Percentiles rank a stretch among this genome's conserved stretches.
These are phyloP conservation scores for Asterophora lycoperdoides DNA, from an alignment of 768 basidiomycete genomes.

Conservation along the genomic window DNA sequence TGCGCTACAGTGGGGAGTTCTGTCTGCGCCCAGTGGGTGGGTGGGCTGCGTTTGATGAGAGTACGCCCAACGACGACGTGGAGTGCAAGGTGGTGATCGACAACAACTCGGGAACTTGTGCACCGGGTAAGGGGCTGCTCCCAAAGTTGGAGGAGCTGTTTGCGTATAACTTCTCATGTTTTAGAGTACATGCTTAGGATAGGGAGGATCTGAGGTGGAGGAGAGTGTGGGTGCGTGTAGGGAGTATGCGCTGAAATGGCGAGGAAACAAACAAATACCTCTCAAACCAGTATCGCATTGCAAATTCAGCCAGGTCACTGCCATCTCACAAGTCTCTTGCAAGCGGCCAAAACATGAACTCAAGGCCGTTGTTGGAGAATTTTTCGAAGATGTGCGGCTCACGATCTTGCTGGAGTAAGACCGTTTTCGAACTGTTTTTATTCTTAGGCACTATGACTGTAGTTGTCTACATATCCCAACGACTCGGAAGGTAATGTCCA, in stretches of 20 bases:
- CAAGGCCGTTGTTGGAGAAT: too few species aligned
- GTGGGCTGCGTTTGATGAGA: constrained; percentile 59
- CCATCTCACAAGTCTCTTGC: too few species aligned
- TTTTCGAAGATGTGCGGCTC: too few species aligned
- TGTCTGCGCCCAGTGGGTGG: constrained; percentile 69
- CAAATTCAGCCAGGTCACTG: too few species aligned
- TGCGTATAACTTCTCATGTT: constrained; percentile 72
- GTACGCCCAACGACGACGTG: constrained; percentile 47
- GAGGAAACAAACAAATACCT: too few species aligned
- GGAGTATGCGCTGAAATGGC: constrained; percentile 53
- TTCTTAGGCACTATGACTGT: too few species aligned
- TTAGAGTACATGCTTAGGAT: constrained; percentile 51
- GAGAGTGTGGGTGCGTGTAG: constrained; percentile 65
- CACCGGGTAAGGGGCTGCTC: constrained; percentile 62
- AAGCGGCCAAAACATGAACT: too few species aligned
- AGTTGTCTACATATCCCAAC: too few species aligned
- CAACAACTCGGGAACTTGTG: constrained; percentile 83
- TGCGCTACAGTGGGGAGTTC: constrained; percentile 77
- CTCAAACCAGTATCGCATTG: too few species aligned
- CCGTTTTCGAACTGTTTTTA: too few species aligned
- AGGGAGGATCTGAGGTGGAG: constrained; percentile 51
- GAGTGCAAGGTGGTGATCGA: constrained; percentile 82
- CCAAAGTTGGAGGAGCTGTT: constrained; percentile 58
- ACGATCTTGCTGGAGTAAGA: too few species aligned
- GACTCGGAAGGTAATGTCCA: too few species aligned